Base-by-base conservation (phyloP, 2,329 filamentous ascomycete species). In the Phoma sp. region DNA sequence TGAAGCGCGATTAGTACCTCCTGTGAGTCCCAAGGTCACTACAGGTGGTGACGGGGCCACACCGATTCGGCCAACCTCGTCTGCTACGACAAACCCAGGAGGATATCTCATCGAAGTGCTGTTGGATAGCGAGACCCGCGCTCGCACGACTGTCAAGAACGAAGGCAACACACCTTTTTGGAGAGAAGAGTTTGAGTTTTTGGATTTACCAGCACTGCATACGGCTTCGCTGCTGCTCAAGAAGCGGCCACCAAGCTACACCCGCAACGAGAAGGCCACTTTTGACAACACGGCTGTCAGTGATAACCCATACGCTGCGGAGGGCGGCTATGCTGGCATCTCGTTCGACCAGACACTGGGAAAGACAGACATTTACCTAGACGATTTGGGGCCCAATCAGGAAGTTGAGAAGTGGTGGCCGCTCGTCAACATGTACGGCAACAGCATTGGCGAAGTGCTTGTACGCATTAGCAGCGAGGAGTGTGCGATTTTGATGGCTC, bases 321-420 rank as follows among this genome's bases (percentile, higher is more conserved):
- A 77, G 45, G 74, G 72, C 29, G 78, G 77, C 4, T 79, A 78
- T 61, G 75, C 77, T 1, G 77, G 76, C 18, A 76, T 81, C 32
- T 76, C 74, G 6, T 79, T 80, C 53, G 79, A 82, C 51, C 74
- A 78, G 46, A 78, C 74, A 2, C 86, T 83, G 59, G 90, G 91
- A 1, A 85, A 87, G 45, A 88, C 96, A n/a, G 91, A 96, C 62
- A 85, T 97, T 27, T 84, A 87, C 18, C 79, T 97, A 7, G 88
- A 93, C 54, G 89, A 92, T 58, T 75, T 96, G 13, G 90, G 93
- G 33, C 82, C 85, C 0, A 88, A 87, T 13, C 89, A 89, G 67
- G 89, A 93, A 52, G 83, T 88, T 30, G 93, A 98, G 73, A 89
- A 92, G 67, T 97, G 82, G 93, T 89, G 91, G 79, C 89, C 88